A percentile compares a stretch with the other conserved stretches of the same genome.
These are phyloP conservation scores for Xerocomellus intermedius DNA, from an alignment of 768 basidiomycete genomes.

Conservation along the genomic window DNA sequence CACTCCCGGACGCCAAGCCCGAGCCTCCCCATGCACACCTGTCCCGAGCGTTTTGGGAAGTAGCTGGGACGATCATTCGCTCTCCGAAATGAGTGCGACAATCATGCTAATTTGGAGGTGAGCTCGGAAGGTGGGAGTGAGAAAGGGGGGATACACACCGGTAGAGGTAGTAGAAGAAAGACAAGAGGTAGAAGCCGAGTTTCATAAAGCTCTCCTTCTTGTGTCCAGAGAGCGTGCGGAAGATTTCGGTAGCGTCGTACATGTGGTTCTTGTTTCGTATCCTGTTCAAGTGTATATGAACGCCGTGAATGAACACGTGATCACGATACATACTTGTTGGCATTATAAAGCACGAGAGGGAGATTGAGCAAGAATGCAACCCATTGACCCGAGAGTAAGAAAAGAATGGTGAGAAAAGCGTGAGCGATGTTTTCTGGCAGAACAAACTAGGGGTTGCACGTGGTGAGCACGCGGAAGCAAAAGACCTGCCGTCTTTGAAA, in stretches of 20 bases:
- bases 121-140: not conserved
- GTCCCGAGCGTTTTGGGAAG: not conserved
- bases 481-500: slow-evolving; percentile 17
- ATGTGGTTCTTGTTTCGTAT: slow-evolving; percentile 93
- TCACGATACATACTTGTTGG: slow-evolving; percentile 75
- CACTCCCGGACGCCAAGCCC: slow-evolving; percentile 4
- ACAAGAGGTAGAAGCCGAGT: slow-evolving; percentile 89
- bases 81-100: slow-evolving; percentile 79
- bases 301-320: not conserved
- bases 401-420: slow-evolving; percentile 84
- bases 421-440: slow-evolving; percentile 95
- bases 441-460: slow-evolving; percentile 68
- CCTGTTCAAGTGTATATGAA: slow-evolving; percentile 40
- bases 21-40: not conserved
- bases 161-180: slow-evolving; percentile 91
- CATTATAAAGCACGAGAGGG: slow-evolving; percentile 86
- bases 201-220: slow-evolving; percentile 97
- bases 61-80: slow-evolving; percentile 43
- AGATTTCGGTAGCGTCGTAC: slow-evolving; percentile 99
- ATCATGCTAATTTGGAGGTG: slow-evolving; percentile 64
- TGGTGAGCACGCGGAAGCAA: not conserved
- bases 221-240: slow-evolving; percentile 88
- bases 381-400: slow-evolving; percentile 97
- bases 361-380: slow-evolving; percentile 86
- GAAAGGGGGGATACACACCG: slow-evolving; percentile 49